phyloP scores from a whole-genome alignment of 371 early-diverging fungal species.

The Mucor mucedo region DNA sequence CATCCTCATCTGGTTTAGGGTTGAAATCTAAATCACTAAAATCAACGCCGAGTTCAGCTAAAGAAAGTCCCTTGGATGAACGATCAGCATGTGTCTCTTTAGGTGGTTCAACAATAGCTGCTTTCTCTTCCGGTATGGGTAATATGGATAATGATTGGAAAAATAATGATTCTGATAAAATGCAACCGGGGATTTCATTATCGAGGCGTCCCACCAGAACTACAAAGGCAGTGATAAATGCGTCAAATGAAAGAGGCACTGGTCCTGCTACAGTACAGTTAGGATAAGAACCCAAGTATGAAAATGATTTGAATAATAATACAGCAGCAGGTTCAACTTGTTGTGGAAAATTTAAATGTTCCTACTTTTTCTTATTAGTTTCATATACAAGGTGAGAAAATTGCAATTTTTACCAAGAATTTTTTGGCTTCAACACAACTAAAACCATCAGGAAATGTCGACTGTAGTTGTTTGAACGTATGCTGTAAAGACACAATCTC shows the following conservation, averaged over 20 bases:
- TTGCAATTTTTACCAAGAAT: slow-evolving; percentile 42
- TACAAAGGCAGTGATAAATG: slow-evolving; percentile 50
- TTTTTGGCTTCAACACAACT: slow-evolving; percentile 49
- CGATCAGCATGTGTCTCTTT: not conserved
- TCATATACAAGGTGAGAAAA: not conserved
- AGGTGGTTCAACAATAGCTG: slow-evolving; percentile 5
- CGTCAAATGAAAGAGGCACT: slow-evolving; percentile 30
- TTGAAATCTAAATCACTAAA: slow-evolving; percentile 44
- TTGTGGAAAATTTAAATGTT: slow-evolving; percentile 40
- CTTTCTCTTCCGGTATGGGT: slow-evolving; percentile 18
- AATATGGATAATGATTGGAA: slow-evolving; percentile 50
- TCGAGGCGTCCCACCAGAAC: slow-evolving; percentile 43
- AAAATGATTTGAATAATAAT: slow-evolving; percentile 52
- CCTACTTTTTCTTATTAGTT: slow-evolving; percentile 25
- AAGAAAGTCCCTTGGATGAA: slow-evolving; percentile 29
- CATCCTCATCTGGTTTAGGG: slow-evolving; percentile 1
- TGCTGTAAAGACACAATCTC: slow-evolving; percentile 42
- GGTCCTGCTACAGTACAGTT: slow-evolving; percentile 23
- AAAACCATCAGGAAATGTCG: slow-evolving; percentile 37
- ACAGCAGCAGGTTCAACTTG: slow-evolving; percentile 45
- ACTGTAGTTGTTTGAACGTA: slow-evolving; percentile 42
- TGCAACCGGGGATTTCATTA: slow-evolving; percentile 2
- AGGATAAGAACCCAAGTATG: slow-evolving; percentile 51
- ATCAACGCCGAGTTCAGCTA: slow-evolving; percentile 47
- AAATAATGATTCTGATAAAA: slow-evolving; percentile 39